These are phyloP conservation scores for Cryptosporidium andersoni DNA, from an alignment of 169 alveolate species.

Conservation along the genomic window DNA sequence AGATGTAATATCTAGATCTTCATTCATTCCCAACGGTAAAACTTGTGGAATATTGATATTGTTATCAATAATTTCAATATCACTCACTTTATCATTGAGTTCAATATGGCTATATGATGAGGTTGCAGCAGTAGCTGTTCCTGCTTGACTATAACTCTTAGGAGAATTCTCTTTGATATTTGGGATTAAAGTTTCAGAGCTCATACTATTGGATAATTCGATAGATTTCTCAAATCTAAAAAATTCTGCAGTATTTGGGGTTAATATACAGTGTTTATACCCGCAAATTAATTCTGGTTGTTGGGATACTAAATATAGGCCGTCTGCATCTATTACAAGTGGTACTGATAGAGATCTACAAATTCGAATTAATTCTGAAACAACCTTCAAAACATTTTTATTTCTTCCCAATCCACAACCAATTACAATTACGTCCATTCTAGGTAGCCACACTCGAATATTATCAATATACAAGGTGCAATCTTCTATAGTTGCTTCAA, in stretches of 20 bases:
- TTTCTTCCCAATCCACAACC: slow-evolving; percentile 93
- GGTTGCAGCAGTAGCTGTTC: background rate
- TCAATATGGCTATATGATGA: slow-evolving; percentile 7
- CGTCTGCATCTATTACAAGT: slow-evolving; percentile 87
- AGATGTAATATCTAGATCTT: slow-evolving; percentile 16
- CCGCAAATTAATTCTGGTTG: slow-evolving; percentile 53
- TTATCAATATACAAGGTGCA: slow-evolving; percentile 72
- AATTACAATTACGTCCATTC: slow-evolving; percentile 82
- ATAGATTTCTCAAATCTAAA: slow-evolving; percentile 47
- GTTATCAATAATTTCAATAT: slow-evolving; percentile 1
- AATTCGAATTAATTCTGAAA: slow-evolving; percentile 73
- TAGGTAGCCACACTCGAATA: slow-evolving; percentile 75
- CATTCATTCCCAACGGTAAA: slow-evolving; percentile 44
- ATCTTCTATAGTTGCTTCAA: slow-evolving; percentile 61
- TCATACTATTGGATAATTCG: slow-evolving; percentile 43
- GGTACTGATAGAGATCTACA: slow-evolving; percentile 74
- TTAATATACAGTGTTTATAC: slow-evolving; percentile 76
- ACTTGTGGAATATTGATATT: slow-evolving; percentile 30
- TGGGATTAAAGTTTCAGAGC: too few species aligned
- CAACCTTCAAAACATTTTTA: slow-evolving; percentile 68
- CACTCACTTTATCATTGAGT: slow-evolving; percentile 7
- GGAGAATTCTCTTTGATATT: background rate
- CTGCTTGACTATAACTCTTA: background rate
- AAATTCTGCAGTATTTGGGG: slow-evolving; percentile 86
- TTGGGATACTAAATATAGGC: slow-evolving; percentile 76